Conservation (phyloP, 306 rosid species). For the Vigna unguiculata region DNA sequence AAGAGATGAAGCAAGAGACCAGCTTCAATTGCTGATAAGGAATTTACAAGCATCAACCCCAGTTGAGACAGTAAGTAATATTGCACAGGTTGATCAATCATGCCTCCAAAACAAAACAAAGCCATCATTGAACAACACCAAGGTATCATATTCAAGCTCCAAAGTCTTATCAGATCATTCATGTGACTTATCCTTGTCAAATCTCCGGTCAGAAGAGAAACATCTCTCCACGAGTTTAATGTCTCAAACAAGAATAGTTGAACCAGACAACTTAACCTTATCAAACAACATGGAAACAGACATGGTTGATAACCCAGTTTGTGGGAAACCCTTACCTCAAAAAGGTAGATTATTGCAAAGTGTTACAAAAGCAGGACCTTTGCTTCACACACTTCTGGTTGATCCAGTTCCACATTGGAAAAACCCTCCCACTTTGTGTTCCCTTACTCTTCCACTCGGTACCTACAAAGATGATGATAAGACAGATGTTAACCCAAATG, state of each 20-base stretch:
- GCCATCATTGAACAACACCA: slow-evolving; percentile 11
- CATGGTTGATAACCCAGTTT: slow-evolving; percentile 31
- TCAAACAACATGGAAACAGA: not conserved
- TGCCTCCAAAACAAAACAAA: not conserved
- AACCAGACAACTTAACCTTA: slow-evolving; percentile 22
- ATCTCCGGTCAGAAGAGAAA: slow-evolving; percentile 31
- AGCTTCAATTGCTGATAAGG: slow-evolving; percentile 52
- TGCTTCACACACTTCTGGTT: slow-evolving; percentile 62
- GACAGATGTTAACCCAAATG: slow-evolving; percentile 28
- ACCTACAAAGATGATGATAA: slow-evolving; percentile 23
- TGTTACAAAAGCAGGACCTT: slow-evolving; percentile 57
- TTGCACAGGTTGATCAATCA: slow-evolving; percentile 22
- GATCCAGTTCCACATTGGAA: slow-evolving; percentile 55
- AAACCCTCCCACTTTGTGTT: slow-evolving; percentile 49
- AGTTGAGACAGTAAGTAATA: slow-evolving; percentile 2
- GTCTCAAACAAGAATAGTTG: slow-evolving; percentile 28
- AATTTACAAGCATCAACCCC: slow-evolving; percentile 39
- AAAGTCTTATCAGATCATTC: slow-evolving; percentile 6
- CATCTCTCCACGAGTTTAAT: not conserved
- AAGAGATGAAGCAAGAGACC: slow-evolving; percentile 73
- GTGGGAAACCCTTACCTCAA: slow-evolving; percentile 55
- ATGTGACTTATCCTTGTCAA: slow-evolving; percentile 45
- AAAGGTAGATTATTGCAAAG: slow-evolving; percentile 57
- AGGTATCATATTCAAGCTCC: slow-evolving; percentile 22
- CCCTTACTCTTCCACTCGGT: not conserved